phyloP scores from a whole-genome alignment of 176 grass and related monocot species.

The Leersia perrieri region DNA sequence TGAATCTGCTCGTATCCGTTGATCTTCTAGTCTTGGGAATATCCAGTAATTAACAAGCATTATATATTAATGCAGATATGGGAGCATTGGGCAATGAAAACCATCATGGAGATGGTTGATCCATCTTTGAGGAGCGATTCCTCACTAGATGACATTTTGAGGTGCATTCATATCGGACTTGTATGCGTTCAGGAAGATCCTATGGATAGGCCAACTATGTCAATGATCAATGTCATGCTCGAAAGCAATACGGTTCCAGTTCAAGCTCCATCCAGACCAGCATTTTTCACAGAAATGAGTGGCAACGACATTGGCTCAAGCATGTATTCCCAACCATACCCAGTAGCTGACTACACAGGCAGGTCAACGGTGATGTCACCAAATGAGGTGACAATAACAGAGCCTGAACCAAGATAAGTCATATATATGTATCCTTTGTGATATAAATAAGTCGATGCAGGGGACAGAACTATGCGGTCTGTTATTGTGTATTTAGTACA shows the following conservation, averaged over 20 bases:
- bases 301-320: neutral
- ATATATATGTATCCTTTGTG: neutral
- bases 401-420: constrained; percentile 28
- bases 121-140: neutral
- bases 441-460: neutral
- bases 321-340: neutral
- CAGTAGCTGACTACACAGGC: neutral
- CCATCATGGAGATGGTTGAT: neutral
- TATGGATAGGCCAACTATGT: neutral
- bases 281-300: constrained; percentile 7
- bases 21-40: too few relatives aligned
- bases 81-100: constrained; percentile 13
- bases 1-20: neutral
- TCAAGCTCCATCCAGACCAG: neutral
- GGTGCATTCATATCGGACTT: constrained; percentile 21
- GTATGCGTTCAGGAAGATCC: constrained; percentile 13
- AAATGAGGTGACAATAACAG: constrained; percentile 18
- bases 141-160: neutral
- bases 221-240: neutral
- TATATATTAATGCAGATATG: neutral
- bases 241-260: neutral
- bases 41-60: neutral
- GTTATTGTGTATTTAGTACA: neutral
- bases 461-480: neutral
- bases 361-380: neutral